Conservation (phyloP, 2,329 filamentous ascomycete species). For the Annulohypoxylon truncatum region DNA sequence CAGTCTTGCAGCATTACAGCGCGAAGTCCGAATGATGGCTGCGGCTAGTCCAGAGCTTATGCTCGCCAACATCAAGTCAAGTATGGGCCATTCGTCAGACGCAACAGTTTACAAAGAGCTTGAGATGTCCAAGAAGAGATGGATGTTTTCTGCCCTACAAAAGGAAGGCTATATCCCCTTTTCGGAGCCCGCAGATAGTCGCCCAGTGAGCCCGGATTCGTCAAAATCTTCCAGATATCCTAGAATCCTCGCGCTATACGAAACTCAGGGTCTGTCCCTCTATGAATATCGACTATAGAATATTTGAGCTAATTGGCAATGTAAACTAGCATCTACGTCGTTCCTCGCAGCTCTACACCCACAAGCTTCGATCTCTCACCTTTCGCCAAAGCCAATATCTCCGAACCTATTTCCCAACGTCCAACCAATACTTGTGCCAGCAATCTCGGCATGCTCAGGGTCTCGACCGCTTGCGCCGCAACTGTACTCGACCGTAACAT, state of each 20-base stretch:
- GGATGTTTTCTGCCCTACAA: conserved; percentile 70
- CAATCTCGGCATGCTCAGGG: conserved; percentile 49
- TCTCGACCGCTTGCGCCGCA: conserved; percentile 54
- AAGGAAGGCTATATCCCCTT: conserved; percentile 53
- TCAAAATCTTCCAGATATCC: conserved; percentile 47
- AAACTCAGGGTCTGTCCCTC: conserved; percentile 58
- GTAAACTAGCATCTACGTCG: conserved; percentile 58
- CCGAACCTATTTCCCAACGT: conserved; percentile 55
- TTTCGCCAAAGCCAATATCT: conserved; percentile 58
- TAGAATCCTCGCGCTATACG: conserved; percentile 63
- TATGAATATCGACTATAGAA: conserved; percentile 7
- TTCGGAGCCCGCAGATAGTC: conserved; percentile 22
- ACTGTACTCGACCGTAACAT: conserved; percentile 63
- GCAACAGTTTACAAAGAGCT: conserved; percentile 62
- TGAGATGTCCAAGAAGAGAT: conserved; percentile 67
- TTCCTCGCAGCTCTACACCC: conserved; percentile 61
- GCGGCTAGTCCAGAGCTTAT: conserved; percentile 63
- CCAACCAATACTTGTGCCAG: conserved; percentile 48
- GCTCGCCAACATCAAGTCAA: conserved; percentile 65
- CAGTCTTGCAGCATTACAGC: conserved; percentile 58
- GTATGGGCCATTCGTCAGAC: conserved; percentile 59
- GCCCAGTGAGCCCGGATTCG: conserved; percentile 32
- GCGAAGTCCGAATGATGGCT: conserved; percentile 67
- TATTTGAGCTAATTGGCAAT: conserved; percentile 46
- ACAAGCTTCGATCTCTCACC: conserved; percentile 57